Conservation (phyloP, 768 basidiomycete genomes). For the Chiua virens region DNA sequence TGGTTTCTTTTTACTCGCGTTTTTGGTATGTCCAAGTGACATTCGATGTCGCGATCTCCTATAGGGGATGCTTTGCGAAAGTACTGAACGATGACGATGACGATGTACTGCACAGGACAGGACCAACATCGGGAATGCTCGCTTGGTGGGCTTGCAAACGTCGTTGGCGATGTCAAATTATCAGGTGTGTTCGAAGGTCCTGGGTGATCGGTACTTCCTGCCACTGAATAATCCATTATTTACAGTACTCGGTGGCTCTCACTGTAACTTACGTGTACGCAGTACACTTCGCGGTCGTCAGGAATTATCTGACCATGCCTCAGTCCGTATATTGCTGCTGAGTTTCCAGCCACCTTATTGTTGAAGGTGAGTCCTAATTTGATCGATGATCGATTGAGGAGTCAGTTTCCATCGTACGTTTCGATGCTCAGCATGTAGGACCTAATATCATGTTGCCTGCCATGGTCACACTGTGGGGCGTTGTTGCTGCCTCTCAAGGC, state of each 20-base stretch:
- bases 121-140: slow-evolving; percentile 56
- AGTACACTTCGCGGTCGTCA: background rate
- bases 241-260: slow-evolving; percentile 35
- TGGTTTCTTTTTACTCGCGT: slow-evolving; percentile 51
- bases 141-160: slow-evolving; percentile 57
- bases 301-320: background rate
- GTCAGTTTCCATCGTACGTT: background rate
- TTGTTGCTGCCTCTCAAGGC: slow-evolving; percentile 63
- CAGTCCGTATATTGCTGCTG: slow-evolving; percentile 52
- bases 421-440: slow-evolving; percentile 35
- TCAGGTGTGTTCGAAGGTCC: slow-evolving; percentile 13
- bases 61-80: too few species aligned
- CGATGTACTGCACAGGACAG: slow-evolving; percentile 26
- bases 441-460: slow-evolving; percentile 60
- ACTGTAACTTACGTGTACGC: slow-evolving; percentile 31
- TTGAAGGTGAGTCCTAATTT: slow-evolving; percentile 39
- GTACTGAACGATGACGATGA: too few species aligned
- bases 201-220: background rate
- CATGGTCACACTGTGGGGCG: slow-evolving; percentile 65
- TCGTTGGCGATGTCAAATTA: slow-evolving; percentile 38
- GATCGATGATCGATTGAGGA: background rate
- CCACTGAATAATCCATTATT: background rate
- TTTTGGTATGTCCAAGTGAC: slow-evolving; percentile 40
- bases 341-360: slow-evolving; percentile 60
- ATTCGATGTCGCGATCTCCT: too few species aligned